phyloP scores from a whole-genome alignment of 805 yeast species.

The Lipomyces japonicus region DNA sequence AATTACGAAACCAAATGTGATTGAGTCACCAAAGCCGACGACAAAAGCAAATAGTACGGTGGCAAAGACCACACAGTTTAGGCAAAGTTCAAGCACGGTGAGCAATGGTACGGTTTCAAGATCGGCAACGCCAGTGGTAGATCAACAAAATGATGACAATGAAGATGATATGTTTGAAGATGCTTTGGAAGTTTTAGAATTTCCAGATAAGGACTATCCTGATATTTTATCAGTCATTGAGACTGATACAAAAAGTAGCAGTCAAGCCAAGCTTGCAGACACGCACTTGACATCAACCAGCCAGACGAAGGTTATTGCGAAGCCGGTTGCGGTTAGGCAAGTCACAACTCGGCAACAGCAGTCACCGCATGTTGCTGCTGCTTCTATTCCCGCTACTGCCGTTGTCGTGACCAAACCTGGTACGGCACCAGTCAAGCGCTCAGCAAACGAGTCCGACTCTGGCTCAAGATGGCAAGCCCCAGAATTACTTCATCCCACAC shows the following conservation, averaged over 20 bases:
- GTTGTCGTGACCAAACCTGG: no score
- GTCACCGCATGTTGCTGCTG: background rate
- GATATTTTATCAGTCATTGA: conserved; percentile 6
- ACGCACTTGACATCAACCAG: conserved; percentile 41
- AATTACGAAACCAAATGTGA: background rate
- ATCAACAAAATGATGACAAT: background rate
- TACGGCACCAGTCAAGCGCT: no score
- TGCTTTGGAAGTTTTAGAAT: background rate
- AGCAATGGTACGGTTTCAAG: no score
- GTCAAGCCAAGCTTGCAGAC: conserved; percentile 81
- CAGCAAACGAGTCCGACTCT: conserved; percentile 8
- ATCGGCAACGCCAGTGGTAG: conserved; percentile 4
- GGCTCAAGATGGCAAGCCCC: conserved; percentile 12
- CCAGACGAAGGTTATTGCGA: no score
- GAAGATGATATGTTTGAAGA: conserved; percentile 4
- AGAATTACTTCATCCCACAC: conserved; percentile 12
- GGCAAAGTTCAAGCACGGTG: no score
- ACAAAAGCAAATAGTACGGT: conserved; percentile 1
- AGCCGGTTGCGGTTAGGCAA: background rate
- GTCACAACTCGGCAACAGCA: background rate
- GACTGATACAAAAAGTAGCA: conserved; percentile 65
- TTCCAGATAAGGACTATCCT: conserved; percentile 1
- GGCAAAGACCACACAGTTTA: no score
- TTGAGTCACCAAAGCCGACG: conserved; percentile 1
- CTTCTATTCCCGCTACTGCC: no score